Percentiles rank a stretch among this genome's conserved stretches.
These are phyloP conservation scores for Shiraia bambusicola DNA, from an alignment of 2,329 filamentous ascomycete species.

Conservation along the genomic window DNA sequence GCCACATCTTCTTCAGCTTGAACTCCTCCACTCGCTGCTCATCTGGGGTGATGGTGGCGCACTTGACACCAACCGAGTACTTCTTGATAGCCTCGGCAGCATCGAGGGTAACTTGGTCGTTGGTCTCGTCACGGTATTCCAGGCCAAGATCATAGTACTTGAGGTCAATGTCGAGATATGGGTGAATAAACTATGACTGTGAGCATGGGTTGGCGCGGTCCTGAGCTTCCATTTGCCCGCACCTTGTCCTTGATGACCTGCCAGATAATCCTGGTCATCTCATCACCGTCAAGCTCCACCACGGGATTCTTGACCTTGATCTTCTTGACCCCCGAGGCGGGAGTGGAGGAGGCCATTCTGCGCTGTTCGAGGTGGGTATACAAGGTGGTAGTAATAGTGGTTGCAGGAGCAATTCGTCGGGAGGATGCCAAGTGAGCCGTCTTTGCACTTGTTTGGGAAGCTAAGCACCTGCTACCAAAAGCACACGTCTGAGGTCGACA, in stretches of 20 bases:
- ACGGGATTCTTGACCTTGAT: slow-evolving; percentile 99
- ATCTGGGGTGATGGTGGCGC: slow-evolving; percentile 97
- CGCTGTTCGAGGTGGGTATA: slow-evolving; percentile 19
- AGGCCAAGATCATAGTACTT: slow-evolving; percentile 97
- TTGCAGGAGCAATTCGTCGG: slow-evolving; percentile 15
- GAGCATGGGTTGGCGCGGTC: slow-evolving; percentile 3
- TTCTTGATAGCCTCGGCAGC: slow-evolving; percentile 98
- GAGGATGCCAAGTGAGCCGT: slow-evolving; percentile 23
- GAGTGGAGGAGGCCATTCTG: slow-evolving; percentile 44
- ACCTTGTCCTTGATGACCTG: slow-evolving; percentile 96
- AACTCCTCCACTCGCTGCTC: slow-evolving; percentile 97
- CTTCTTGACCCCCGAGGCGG: slow-evolving; percentile 77
- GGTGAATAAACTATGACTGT: slow-evolving; percentile 73
- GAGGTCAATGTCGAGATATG: slow-evolving; percentile 94
- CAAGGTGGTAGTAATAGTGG: slow-evolving; percentile 7
- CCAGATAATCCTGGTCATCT: slow-evolving; percentile 99
- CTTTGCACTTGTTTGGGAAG: slow-evolving; percentile 26
- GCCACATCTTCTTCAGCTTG: slow-evolving; percentile 99
- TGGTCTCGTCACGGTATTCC: slow-evolving; percentile 91
- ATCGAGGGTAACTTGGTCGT: slow-evolving; percentile 93
- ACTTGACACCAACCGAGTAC: slow-evolving; percentile 98
- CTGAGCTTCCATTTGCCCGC: slow-evolving; percentile 13
- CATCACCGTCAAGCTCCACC: slow-evolving; percentile 91
- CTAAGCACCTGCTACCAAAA: slow-evolving; percentile 36
- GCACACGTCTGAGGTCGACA: slow-evolving; percentile 22